A percentile compares a stretch with the other conserved stretches of the same genome.
Conservation (phyloP, 75 land plant genomes). For the Picea glauca region DNA sequence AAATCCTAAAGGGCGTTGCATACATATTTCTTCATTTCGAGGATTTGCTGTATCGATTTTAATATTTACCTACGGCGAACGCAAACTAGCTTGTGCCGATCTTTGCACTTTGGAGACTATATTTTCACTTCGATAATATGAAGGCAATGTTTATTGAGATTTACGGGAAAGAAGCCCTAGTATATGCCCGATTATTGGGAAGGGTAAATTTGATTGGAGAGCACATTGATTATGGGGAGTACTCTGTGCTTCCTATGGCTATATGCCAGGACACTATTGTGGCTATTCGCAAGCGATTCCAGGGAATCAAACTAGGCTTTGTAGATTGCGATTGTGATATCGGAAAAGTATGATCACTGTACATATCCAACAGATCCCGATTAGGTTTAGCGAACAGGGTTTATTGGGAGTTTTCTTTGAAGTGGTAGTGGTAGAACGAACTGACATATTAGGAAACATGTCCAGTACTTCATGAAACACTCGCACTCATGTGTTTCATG, state of each 20-base stretch:
- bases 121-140: constrained; percentile 47
- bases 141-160: constrained; percentile 56
- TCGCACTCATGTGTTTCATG: no score
- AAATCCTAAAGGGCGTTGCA: no score
- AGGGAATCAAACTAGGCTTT: constrained; percentile 43
- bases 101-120: constrained; percentile 57
- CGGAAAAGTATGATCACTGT: constrained; percentile 58
- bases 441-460: no score
- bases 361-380: constrained; percentile 81
- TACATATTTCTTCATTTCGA: no score
- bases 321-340: constrained; percentile 68
- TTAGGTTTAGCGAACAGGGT: constrained; percentile 37
- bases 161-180: constrained; percentile 62
- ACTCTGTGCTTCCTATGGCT: constrained; percentile 98
- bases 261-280: constrained; percentile 94
- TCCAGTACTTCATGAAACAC: no score
- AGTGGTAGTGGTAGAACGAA: no score
- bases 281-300: constrained; percentile 55
- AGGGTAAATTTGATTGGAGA: constrained; percentile 97
- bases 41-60: background rate
- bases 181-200: constrained; percentile 92
- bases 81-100: constrained; percentile 67
- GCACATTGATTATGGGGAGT: constrained; percentile 96
- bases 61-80: constrained; percentile 33
- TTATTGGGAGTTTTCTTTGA: no score